Conservation (phyloP, 306 rosid species). For the Gastrolobium villosum region DNA sequence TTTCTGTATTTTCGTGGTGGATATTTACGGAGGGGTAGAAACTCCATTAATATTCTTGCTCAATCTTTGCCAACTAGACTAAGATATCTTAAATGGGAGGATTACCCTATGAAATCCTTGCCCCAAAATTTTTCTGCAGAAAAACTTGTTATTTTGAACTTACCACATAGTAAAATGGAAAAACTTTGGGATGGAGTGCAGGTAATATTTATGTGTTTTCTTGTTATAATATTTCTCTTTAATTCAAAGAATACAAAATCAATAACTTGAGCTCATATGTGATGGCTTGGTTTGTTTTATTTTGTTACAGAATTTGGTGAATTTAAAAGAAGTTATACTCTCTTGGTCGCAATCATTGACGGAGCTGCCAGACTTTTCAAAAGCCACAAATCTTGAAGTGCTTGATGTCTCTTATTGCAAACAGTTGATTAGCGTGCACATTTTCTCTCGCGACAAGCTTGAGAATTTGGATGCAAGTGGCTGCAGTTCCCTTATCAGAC, state of each 20-base stretch:
- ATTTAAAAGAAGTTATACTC: too few species aligned
- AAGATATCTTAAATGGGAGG: slow-evolving; percentile 1
- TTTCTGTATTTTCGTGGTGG: not conserved
- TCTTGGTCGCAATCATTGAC: too few species aligned
- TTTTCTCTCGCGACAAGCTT: not conserved
- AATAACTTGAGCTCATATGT: not conserved
- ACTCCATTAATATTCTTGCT: not conserved
- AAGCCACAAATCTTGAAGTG: slow-evolving; percentile 1
- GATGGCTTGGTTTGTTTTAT: not conserved
- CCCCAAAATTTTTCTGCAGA: not conserved
- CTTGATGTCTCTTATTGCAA: not conserved
- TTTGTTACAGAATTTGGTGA: not conserved
- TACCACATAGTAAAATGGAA: slow-evolving; percentile 4
- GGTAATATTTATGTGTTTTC: not conserved
- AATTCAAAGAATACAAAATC: not conserved
- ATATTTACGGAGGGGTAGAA: too few species aligned
- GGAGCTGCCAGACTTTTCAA: not conserved
- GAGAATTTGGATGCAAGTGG: not conserved
- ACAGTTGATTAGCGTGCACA: not conserved
- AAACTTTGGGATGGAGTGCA: slow-evolving; percentile 37
- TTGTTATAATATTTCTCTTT: too few species aligned
- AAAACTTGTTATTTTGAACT: slow-evolving; percentile 37
- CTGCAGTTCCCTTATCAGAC: not conserved
- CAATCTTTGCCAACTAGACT: not conserved
- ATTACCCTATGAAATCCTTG: slow-evolving; percentile 33